phyloP scores from a whole-genome alignment of 305 asterid genomes.

The Fraxinus sp. region DNA sequence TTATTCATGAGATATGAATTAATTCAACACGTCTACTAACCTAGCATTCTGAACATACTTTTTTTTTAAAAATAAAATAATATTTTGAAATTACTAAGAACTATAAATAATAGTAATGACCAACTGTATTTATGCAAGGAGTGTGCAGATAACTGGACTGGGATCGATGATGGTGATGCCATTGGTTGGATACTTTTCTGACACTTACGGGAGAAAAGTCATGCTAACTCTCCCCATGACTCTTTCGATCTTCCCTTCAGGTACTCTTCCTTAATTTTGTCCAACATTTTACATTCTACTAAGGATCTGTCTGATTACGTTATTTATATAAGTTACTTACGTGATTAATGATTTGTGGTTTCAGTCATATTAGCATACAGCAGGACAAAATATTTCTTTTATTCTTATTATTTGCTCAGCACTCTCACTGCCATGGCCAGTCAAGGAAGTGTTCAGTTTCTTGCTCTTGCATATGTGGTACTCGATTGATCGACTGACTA shows the following conservation, averaged over 20 bases:
- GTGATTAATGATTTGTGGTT: not conserved
- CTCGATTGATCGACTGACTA: not conserved
- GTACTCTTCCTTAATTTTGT: constrained; percentile 29
- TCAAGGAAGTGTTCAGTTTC: constrained; percentile 42
- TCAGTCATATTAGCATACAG: constrained; percentile 44
- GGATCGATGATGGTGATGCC: constrained; percentile 86
- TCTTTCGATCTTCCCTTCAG: constrained; percentile 67
- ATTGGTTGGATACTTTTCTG: constrained; percentile 80
- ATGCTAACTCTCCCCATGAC: constrained; percentile 79
- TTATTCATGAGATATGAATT: too few species aligned
- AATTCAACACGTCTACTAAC: too few species aligned
- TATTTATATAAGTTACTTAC: not conserved
- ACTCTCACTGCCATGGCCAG: constrained; percentile 40
- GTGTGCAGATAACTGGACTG: constrained; percentile 73
- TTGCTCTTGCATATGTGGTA: constrained; percentile 54
- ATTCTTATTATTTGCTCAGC: constrained; percentile 33
- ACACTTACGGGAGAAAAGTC: constrained; percentile 75
- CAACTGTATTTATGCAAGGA: not conserved
- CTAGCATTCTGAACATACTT: too few species aligned
- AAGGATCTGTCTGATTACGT: not conserved
- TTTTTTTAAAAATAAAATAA: too few species aligned
- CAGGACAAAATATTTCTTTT: constrained; percentile 37
- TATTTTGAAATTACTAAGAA: not conserved
- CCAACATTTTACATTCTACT: not conserved
- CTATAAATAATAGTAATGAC: not conserved